Evolutionary conservation across 768 basidiomycete species (phyloP).

Genomic region (Tylopilus plumbeoviolaceoides): DNA sequence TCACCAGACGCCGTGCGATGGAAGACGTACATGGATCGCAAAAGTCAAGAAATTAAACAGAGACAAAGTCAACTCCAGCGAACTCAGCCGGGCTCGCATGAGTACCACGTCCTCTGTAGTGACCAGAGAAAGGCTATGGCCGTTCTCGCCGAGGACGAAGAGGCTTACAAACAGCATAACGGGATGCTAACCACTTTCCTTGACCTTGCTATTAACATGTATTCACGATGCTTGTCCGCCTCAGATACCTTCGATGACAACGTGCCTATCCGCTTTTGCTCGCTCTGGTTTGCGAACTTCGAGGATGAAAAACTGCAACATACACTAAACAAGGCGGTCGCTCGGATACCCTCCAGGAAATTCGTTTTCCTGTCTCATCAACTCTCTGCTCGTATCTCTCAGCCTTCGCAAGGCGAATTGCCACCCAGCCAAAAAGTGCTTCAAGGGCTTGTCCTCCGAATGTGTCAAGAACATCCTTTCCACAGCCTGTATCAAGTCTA

Average conservation of each 20-base stretch:
- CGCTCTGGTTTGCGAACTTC: slow-evolving; percentile 91
- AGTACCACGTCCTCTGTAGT: slow-evolving; percentile 31
- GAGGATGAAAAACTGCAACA: slow-evolving; percentile 49
- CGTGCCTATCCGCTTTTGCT: slow-evolving; percentile 75
- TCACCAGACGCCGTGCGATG: slow-evolving; percentile 68
- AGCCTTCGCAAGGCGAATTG: slow-evolving; percentile 26
- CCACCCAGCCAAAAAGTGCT: slow-evolving; percentile 54
- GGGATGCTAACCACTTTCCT: slow-evolving; percentile 59
- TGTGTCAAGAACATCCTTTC: slow-evolving; percentile 90
- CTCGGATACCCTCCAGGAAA: slow-evolving; percentile 75
- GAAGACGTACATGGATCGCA: slow-evolving; percentile 70
- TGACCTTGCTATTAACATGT: slow-evolving; percentile 77
- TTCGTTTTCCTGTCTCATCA: slow-evolving; percentile 93
- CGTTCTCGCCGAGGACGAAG: slow-evolving; percentile 52
- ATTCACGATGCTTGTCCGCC: slow-evolving; percentile 65
- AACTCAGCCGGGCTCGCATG: slow-evolving; percentile 14
- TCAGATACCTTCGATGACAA: slow-evolving; percentile 76
- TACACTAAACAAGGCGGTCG: slow-evolving; percentile 43
- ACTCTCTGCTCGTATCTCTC: slow-evolving; percentile 82
- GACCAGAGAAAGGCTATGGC: slow-evolving; percentile 42
- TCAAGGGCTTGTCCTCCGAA: slow-evolving; percentile 59
- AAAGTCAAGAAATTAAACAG: slow-evolving; percentile 62
- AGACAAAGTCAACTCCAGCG: slow-evolving; percentile 37
- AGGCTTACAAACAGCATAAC: slow-evolving; percentile 37
- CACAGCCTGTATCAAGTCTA: slow-evolving; percentile 90